Evolutionary conservation across 805 yeast species (phyloP).

Genomic region (Myxozyma melibiosi): DNA sequence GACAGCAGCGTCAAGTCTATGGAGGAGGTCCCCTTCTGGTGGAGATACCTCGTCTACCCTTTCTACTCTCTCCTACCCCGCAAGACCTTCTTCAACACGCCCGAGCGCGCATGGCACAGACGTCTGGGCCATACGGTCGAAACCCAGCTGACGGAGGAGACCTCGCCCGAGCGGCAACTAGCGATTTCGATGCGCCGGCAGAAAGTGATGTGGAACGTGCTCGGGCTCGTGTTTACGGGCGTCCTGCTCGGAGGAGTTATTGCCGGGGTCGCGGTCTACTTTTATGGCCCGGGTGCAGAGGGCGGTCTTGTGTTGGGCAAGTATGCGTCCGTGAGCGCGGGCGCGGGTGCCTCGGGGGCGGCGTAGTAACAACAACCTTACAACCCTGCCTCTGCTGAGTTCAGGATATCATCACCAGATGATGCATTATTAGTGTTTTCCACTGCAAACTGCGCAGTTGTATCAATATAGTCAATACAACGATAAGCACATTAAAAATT

Average conservation of each 20-base stretch:
- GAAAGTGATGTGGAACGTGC: constrained; percentile 21
- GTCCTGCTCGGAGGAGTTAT: constrained; percentile 27
- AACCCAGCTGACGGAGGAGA: constrained; percentile 13
- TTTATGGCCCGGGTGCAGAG: constrained; percentile 19
- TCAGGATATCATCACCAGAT: no score
- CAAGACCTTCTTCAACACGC: background rate
- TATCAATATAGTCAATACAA: no score
- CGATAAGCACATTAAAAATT: no score
- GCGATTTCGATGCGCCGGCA: constrained; percentile 20
- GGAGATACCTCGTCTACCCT: constrained; percentile 14
- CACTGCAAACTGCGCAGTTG: no score
- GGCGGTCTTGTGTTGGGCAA: constrained; percentile 9
- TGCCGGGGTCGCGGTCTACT: constrained; percentile 29
- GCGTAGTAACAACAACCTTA: background rate
- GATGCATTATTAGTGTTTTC: no score
- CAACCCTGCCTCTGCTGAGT: background rate
- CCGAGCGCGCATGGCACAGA: constrained; percentile 5
- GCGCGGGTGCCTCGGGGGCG: constrained; percentile 8
- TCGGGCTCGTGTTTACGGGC: constrained; percentile 18
- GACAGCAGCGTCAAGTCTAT: background rate
- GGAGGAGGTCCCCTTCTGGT: constrained; percentile 16
- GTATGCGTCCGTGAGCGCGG: constrained; percentile 11
- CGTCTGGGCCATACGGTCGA: background rate
- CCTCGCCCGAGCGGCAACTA: constrained; percentile 20
- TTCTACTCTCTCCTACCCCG: constrained; percentile 1